phyloP scores from a whole-genome alignment of 805 yeast species.

The Yarrowia sp. region DNA sequence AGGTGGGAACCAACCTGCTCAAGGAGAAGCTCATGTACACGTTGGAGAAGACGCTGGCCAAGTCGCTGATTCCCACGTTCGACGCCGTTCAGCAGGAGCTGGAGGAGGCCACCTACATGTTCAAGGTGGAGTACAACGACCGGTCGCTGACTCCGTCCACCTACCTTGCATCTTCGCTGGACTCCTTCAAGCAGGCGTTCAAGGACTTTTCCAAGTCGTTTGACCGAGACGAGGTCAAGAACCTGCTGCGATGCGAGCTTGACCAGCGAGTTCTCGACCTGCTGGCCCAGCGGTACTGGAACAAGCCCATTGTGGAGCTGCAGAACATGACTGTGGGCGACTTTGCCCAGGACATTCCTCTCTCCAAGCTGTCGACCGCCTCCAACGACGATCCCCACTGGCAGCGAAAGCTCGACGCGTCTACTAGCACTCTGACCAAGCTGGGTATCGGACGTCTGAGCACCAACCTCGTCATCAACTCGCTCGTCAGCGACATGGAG shows the following conservation, averaged over 20 bases:
- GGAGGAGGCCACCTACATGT: constrained; percentile 90
- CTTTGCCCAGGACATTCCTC: constrained; percentile 54
- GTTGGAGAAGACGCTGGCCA: constrained; percentile 89
- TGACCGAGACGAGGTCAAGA: constrained; percentile 80
- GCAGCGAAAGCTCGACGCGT: constrained; percentile 84
- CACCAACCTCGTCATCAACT: constrained; percentile 80
- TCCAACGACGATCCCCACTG: constrained; percentile 77
- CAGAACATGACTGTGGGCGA: constrained; percentile 42
- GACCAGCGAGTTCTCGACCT: constrained; percentile 90
- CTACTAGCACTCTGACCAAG: constrained; percentile 85
- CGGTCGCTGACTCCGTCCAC: constrained; percentile 92
- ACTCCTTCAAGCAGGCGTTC: constrained; percentile 80
- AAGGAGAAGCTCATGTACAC: constrained; percentile 84
- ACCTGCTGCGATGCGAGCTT: constrained; percentile 78
- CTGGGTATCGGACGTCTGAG: constrained; percentile 92
- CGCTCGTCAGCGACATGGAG: constrained; percentile 77
- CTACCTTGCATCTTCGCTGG: constrained; percentile 90
- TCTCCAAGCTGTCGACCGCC: constrained; percentile 63
- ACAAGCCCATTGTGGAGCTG: constrained; percentile 57
- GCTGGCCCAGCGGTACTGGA: constrained; percentile 93
- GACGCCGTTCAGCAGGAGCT: constrained; percentile 84
- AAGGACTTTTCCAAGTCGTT: constrained; percentile 86
- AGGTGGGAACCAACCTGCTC: constrained; percentile 76
- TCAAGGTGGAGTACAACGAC: constrained; percentile 96
- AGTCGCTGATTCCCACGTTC: constrained; percentile 85